Evolutionary conservation across 306 rosid species (phyloP).

Genomic region (Cucurbita pepo): DNA sequence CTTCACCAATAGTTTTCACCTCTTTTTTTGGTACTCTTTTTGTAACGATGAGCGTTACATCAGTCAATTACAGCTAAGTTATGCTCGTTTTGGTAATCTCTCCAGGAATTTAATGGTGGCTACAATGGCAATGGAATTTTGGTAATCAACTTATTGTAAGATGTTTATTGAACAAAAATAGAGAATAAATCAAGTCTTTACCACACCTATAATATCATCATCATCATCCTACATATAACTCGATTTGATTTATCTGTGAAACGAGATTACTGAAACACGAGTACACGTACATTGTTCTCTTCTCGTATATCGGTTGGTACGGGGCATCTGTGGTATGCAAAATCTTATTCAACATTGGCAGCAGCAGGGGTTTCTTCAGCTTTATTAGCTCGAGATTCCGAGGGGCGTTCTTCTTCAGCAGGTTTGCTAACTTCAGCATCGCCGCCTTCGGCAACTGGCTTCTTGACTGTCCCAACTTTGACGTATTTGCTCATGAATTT

Average conservation of each 20-base stretch:
- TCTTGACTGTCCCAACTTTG: slow-evolving; percentile 66
- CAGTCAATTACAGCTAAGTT: too few species aligned
- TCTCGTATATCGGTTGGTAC: neutral
- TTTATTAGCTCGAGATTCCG: slow-evolving; percentile 31
- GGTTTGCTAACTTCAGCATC: slow-evolving; percentile 30
- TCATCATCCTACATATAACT: neutral
- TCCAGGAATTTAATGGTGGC: neutral
- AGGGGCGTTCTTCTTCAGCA: slow-evolving; percentile 27
- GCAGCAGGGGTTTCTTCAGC: slow-evolving; percentile 30
- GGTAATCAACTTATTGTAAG: neutral
- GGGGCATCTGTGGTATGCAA: neutral
- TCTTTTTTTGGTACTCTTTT: too few species aligned
- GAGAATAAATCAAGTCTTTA: neutral
- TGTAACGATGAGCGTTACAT: too few species aligned
- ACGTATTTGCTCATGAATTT: slow-evolving; percentile 78
- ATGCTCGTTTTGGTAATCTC: too few species aligned
- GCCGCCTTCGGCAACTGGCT: slow-evolving; percentile 22
- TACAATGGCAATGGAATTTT: neutral
- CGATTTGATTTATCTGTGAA: neutral
- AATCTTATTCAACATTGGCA: neutral
- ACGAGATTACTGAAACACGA: neutral
- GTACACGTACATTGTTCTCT: neutral
- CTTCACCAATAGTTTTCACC: too few species aligned
- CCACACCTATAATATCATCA: neutral
- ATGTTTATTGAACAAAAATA: neutral